phyloP scores from a whole-genome alignment of 2,329 filamentous ascomycete genomes.

The Botrytis hyacinthi region DNA sequence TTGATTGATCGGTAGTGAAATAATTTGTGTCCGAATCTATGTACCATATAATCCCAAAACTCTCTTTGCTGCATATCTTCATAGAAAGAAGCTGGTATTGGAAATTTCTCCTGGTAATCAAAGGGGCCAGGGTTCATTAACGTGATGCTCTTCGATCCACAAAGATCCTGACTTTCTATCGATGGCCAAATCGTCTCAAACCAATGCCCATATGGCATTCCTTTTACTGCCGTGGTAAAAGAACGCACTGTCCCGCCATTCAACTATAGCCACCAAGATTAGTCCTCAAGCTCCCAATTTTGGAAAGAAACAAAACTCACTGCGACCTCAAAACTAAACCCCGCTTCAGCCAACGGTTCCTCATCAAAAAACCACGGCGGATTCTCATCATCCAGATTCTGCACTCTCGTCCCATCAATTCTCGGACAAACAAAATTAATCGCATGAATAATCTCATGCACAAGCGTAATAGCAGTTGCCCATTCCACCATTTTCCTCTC shows the following conservation, averaged over 20 bases:
- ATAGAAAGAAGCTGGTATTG: constrained; percentile 26
- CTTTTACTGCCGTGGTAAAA: background rate
- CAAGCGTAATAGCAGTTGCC: constrained; percentile 23
- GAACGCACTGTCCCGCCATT: background rate
- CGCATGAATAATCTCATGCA: constrained; percentile 27
- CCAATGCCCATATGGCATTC: constrained; percentile 26
- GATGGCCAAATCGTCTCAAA: constrained; percentile 22
- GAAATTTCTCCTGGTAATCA: constrained; percentile 20
- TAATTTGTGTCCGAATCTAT: constrained; percentile 22
- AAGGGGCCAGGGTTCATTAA: constrained; percentile 21
- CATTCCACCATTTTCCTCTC: constrained; percentile 18
- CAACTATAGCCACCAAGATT: background rate
- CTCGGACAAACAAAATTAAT: constrained; percentile 4
- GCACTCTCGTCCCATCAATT: background rate
- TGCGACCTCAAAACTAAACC: constrained; percentile 26
- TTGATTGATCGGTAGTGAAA: constrained; percentile 22
- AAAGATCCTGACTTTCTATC: background rate
- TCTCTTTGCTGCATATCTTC: constrained; percentile 29
- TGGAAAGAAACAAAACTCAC: constrained; percentile 13
- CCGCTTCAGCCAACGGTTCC: constrained; percentile 26
- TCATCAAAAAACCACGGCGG: constrained; percentile 25
- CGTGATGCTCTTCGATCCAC: background rate
- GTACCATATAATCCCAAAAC: constrained; percentile 27
- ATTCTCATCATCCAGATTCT: background rate
- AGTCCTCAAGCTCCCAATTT: background rate